Conservation (phyloP, 495 filamentous ascomycete species). For the Penicillium cosmopolitanum region DNA sequence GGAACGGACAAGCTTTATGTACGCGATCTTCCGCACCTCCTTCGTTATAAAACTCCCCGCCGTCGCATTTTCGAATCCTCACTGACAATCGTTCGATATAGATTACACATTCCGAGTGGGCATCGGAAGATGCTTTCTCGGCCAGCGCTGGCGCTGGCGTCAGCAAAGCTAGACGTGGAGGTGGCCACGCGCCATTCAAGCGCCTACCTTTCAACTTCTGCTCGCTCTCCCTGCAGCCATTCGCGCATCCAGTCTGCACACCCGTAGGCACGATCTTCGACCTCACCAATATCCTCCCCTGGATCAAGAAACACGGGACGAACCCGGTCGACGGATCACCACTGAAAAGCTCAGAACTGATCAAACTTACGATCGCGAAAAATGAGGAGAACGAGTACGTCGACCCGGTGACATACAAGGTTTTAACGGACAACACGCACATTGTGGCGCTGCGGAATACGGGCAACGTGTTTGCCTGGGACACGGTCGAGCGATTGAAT, state of each 20-base stretch:
- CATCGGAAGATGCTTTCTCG: constrained; percentile 82
- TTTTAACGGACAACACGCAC: constrained; percentile 97
- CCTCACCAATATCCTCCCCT: constrained; percentile 82
- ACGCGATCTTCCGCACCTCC: constrained; percentile 26
- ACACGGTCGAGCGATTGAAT: constrained; percentile 93
- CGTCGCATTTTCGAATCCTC: constrained; percentile 18
- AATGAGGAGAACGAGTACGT: constrained; percentile 93
- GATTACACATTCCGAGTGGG: constrained; percentile 97
- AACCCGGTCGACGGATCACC: constrained; percentile 86
- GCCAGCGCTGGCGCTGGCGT: constrained; percentile 75
- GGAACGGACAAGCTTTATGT: constrained; percentile 79
- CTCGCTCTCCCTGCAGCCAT: constrained; percentile 91
- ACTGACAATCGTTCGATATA: constrained; percentile 34
- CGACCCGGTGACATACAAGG: constrained; percentile 96
- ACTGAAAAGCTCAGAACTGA: constrained; percentile 78
- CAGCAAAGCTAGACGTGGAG: constrained; percentile 46
- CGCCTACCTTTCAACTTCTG: constrained; percentile 98
- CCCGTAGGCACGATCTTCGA: constrained; percentile 80
- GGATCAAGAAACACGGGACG: constrained; percentile 90
- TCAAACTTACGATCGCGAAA: constrained; percentile 88
- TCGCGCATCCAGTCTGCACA: constrained; percentile 84
- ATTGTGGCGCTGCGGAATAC: constrained; percentile 87
- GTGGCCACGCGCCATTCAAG: constrained; percentile 70
- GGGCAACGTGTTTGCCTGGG: constrained; percentile 94
- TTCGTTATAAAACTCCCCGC: constrained; percentile 1